Evolutionary conservation across 331 rosid genomes (phyloP).

Genomic region (Quercus tomentella): DNA sequence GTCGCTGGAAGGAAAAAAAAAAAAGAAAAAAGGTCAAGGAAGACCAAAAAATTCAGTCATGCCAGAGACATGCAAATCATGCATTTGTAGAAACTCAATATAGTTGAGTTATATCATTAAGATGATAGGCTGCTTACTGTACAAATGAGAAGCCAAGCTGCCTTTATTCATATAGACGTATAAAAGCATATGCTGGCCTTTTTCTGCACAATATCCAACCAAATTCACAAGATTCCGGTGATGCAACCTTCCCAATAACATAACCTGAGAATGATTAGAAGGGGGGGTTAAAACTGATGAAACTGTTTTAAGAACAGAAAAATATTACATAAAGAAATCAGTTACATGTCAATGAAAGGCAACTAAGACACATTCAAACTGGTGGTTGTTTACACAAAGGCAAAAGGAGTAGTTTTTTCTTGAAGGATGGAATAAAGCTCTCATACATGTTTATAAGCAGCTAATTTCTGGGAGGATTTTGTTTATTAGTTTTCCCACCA

Average conservation of each 20-base stretch:
- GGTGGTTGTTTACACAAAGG: background rate
- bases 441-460: background rate
- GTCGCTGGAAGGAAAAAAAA: too few species aligned
- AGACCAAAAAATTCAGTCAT: background rate
- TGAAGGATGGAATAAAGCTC: background rate
- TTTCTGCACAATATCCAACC: conserved; percentile 93
- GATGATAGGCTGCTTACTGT: conserved; percentile 54
- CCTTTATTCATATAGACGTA: conserved; percentile 95
- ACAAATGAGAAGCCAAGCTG: conserved; percentile 90
- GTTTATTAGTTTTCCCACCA: background rate
- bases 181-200: conserved; percentile 83
- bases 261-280: conserved; percentile 52
- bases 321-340: background rate
- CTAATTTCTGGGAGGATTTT: background rate
- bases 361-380: background rate
- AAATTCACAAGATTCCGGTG: conserved; percentile 92
- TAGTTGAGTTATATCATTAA: background rate
- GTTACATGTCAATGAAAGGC: background rate
- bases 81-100: background rate
- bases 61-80: background rate
- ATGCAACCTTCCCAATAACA: conserved; percentile 92
- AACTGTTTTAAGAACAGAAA: background rate
- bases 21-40: too few species aligned
- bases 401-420: background rate
- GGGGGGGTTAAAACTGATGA: conserved; percentile 6